Conservation (phyloP, 2,329 filamentous ascomycete species). For the Drechslerella dactyloides region DNA sequence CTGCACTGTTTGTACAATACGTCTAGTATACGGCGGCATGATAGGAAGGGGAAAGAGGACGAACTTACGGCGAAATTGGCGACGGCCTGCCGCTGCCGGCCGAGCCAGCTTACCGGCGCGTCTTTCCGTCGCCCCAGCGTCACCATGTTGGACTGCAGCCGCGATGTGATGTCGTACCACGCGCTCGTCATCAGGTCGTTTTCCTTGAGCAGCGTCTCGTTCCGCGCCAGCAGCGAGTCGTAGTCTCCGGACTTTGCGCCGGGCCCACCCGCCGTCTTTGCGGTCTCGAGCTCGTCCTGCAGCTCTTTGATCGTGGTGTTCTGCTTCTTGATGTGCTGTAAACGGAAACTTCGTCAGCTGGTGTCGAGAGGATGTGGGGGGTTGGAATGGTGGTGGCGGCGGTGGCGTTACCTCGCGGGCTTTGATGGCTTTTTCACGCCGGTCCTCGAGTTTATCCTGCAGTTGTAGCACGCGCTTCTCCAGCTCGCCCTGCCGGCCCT, state of each 20-base stretch:
- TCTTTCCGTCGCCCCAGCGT: slow-evolving; percentile 77
- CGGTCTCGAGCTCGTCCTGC: slow-evolving; percentile 54
- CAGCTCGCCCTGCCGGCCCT: slow-evolving; percentile 54
- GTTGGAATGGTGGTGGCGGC: slow-evolving; percentile 7
- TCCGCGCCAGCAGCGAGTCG: slow-evolving; percentile 56
- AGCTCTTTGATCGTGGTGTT: slow-evolving; percentile 56
- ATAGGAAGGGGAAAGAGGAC: not conserved
- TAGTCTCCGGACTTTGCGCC: slow-evolving; percentile 56
- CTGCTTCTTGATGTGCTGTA: slow-evolving; percentile 56
- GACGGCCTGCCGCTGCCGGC: slow-evolving; percentile 70
- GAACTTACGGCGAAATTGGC: slow-evolving; percentile 46
- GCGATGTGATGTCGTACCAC: slow-evolving; percentile 80
- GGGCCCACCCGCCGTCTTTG: slow-evolving; percentile 48
- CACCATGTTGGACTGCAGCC: slow-evolving; percentile 82
- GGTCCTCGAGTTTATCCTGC: slow-evolving; percentile 55
- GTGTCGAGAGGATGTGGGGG: not conserved
- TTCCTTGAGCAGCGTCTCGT: slow-evolving; percentile 76
- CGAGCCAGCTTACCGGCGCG: slow-evolving; percentile 79
- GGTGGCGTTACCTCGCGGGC: slow-evolving; percentile 55
- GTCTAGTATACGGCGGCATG: too few relatives aligned
- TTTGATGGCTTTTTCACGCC: slow-evolving; percentile 54
- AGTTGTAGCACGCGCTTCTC: slow-evolving; percentile 55
- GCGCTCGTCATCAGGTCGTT: slow-evolving; percentile 80
- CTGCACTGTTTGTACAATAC: not conserved
- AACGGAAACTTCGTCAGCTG: slow-evolving; percentile 9